Evolutionary conservation across 495 filamentous ascomycete species (phyloP).

Genomic region (Aspergillus indologenus): DNA sequence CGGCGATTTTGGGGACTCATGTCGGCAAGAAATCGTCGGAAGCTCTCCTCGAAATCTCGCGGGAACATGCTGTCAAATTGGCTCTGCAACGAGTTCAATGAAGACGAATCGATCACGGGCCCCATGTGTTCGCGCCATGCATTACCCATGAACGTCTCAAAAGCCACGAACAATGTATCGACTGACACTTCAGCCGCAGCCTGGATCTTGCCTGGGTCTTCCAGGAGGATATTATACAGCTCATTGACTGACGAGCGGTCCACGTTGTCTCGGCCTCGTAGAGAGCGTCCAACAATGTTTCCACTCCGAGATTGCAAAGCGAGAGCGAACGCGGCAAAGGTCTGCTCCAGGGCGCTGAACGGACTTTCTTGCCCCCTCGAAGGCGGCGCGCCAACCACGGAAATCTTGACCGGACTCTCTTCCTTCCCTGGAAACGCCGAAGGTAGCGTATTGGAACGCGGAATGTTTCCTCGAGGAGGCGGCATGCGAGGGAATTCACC

Average conservation of each 20-base stretch:
- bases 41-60: conserved; percentile 80
- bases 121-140: conserved; percentile 92
- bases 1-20: conserved; percentile 91
- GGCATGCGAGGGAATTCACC: conserved; percentile 42
- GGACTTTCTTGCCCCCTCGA: conserved; percentile 46
- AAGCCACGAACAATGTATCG: conserved; percentile 88
- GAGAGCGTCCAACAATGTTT: conserved; percentile 72
- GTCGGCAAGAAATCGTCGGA: conserved; percentile 69
- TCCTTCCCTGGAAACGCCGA: conserved; percentile 36
- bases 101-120: conserved; percentile 63
- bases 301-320: conserved; percentile 79
- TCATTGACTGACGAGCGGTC: conserved; percentile 83
- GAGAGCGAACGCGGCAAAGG: conserved; percentile 78
- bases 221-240: conserved; percentile 82
- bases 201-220: conserved; percentile 73
- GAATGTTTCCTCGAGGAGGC: conserved; percentile 32
- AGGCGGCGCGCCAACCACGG: conserved; percentile 30
- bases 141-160: conserved; percentile 87
- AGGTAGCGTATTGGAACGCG: conserved; percentile 42
- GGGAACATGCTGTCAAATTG: conserved; percentile 71
- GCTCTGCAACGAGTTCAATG: conserved; percentile 65
- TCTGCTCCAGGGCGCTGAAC: conserved; percentile 74
- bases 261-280: conserved; percentile 65
- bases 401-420: conserved; percentile 33
- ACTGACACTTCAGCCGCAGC: conserved; percentile 71